Conservation (phyloP, 2,329 filamentous ascomycete species). For the Xylaria sp. region DNA sequence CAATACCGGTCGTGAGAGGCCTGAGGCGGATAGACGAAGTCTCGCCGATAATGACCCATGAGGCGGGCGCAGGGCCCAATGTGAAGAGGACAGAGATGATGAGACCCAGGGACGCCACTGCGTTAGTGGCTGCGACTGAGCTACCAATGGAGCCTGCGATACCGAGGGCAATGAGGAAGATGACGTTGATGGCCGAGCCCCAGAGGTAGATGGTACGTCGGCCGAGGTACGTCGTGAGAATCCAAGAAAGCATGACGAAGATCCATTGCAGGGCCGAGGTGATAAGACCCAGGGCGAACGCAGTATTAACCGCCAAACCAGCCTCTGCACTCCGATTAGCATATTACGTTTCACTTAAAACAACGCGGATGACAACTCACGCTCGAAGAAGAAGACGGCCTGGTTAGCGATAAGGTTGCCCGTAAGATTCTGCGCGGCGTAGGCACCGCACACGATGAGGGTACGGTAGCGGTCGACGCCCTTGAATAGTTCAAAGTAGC, state of each 20-base stretch:
- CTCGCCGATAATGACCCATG: constrained; percentile 75
- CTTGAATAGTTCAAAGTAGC: constrained; percentile 60
- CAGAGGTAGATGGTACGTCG: constrained; percentile 46
- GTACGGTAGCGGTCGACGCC: constrained; percentile 66
- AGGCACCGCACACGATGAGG: constrained; percentile 66
- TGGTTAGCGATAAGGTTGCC: constrained; percentile 73
- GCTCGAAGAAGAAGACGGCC: constrained; percentile 69
- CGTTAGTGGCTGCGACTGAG: constrained; percentile 57
- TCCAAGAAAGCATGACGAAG: constrained; percentile 74
- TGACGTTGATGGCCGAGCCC: constrained; percentile 31
- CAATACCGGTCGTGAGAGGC: constrained; percentile 73
- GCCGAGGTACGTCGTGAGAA: constrained; percentile 72
- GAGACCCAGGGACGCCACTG: constrained; percentile 71
- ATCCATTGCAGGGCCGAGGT: constrained; percentile 50
- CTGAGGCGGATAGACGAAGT: constrained; percentile 73
- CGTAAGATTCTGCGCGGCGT: constrained; percentile 69
- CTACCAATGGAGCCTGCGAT: constrained; percentile 64
- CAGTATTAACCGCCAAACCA: constrained; percentile 62
- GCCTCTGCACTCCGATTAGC: constrained; percentile 60
- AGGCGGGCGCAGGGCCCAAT: constrained; percentile 70
- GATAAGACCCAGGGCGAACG: constrained; percentile 37
- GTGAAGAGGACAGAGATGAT: constrained; percentile 74
- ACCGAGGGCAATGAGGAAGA: constrained; percentile 55
- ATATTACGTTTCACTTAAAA: neutral
- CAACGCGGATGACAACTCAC: constrained; percentile 50